Evolutionary conservation across 2,329 filamentous ascomycete genomes (phyloP).

Genomic region (Aureobasidium sp.): DNA sequence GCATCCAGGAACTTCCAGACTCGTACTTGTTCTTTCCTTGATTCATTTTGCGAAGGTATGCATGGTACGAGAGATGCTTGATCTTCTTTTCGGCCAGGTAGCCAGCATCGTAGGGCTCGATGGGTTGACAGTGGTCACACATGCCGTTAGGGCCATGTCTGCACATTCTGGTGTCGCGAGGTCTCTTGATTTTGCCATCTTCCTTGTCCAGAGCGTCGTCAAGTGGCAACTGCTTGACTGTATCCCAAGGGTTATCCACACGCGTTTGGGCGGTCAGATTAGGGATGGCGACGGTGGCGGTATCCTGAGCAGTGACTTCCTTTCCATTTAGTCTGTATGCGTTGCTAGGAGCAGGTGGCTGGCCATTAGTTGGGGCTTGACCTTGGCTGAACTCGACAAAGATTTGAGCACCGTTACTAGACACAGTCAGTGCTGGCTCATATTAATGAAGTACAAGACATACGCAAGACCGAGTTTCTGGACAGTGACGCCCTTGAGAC

Average conservation of each 20-base stretch:
- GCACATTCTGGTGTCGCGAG: constrained; percentile 77
- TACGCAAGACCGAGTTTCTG: constrained; percentile 52
- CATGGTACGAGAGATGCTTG: constrained; percentile 96
- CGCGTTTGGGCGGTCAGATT: constrained; percentile 50
- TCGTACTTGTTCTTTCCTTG: constrained; percentile 94
- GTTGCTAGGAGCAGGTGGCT: constrained; percentile 26
- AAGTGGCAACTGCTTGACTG: constrained; percentile 76
- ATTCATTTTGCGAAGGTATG: constrained; percentile 90
- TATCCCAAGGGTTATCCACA: constrained; percentile 89
- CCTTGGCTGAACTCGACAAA: constrained; percentile 73
- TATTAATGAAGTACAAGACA: constrained; percentile 20
- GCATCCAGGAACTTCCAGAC: constrained; percentile 89
- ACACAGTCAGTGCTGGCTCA: constrained; percentile 23
- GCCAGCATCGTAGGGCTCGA: constrained; percentile 85
- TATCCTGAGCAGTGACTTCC: constrained; percentile 62
- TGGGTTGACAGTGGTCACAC: constrained; percentile 98
- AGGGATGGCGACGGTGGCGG: constrained; percentile 54
- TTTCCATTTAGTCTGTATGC: constrained; percentile 71
- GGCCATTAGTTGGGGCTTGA: constrained; percentile 44
- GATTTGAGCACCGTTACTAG: constrained; percentile 82
- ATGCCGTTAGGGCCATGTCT: constrained; percentile 94
- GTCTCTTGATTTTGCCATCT: constrained; percentile 80
- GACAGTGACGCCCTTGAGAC: constrained; percentile 50
- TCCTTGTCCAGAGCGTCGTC: constrained; percentile 81
- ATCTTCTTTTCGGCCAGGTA: constrained; percentile 95